Percentiles rank a stretch among this genome's conserved stretches.
Conservation (phyloP, 176 grass and related monocot genomes). For the Poa annua region DNA sequence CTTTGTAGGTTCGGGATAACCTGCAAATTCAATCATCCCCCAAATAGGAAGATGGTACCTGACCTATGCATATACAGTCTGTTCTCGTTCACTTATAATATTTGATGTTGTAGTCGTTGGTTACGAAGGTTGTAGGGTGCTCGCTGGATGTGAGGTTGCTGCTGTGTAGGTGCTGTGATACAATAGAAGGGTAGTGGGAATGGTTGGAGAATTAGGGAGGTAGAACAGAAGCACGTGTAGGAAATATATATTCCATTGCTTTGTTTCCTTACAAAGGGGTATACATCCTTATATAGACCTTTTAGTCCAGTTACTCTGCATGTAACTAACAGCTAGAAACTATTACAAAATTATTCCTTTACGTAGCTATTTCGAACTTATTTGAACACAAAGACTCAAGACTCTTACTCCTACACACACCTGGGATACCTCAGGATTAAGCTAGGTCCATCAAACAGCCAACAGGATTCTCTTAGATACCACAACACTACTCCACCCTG, state of each 20-base stretch:
- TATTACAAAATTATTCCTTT: neutral
- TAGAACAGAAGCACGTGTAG: neutral
- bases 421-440: neutral
- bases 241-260: neutral
- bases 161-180: neutral
- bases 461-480: neutral
- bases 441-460: neutral
- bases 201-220: neutral
- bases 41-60: conserved; percentile 63
- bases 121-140: neutral
- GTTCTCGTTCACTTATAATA: conserved; percentile 5
- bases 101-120: neutral
- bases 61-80: conserved; percentile 13
- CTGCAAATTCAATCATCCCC: conserved; percentile 87
- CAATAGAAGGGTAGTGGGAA: neutral
- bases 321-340: neutral
- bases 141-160: neutral
- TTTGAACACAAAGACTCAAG: neutral
- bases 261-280: neutral
- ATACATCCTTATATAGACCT: neutral
- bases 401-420: neutral
- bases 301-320: neutral
- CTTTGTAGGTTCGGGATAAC: conserved; percentile 82
- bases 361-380: neutral
- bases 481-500: neutral